phyloP scores from a whole-genome alignment of 2,329 filamentous ascomycete genomes.

The Fusarium nanum region DNA sequence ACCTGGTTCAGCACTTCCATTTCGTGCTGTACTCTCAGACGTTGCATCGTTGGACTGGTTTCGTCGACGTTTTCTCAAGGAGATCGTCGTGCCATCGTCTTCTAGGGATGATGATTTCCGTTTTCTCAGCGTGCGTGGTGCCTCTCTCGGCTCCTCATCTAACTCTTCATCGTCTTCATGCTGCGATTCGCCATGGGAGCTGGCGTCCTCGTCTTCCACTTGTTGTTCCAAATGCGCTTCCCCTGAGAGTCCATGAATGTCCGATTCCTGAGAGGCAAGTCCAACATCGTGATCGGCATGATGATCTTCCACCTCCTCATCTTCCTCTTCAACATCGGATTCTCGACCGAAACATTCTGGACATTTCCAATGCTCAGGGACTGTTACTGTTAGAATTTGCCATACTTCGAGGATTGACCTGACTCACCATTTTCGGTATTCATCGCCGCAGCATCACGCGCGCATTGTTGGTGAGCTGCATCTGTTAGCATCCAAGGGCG shows the following conservation, averaged over 20 bases:
- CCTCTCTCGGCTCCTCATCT: constrained; percentile 56
- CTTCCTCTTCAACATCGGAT: constrained; percentile 49
- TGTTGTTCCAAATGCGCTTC: constrained; percentile 19
- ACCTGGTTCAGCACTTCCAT: constrained; percentile 46
- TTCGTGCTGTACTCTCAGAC: constrained; percentile 51
- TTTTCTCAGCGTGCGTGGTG: constrained; percentile 82
- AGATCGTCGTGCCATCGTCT: constrained; percentile 65
- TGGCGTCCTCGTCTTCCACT: constrained; percentile 22
- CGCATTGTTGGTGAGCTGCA: constrained; percentile 91
- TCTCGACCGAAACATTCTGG: constrained; percentile 58
- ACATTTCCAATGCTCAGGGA: constrained; percentile 62
- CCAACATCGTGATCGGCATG: constrained; percentile 40
- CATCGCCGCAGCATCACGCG: constrained; percentile 69
- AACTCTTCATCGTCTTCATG: constrained; percentile 18
- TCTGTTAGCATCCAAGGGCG: constrained; percentile 53
- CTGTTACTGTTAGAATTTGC: constrained; percentile 47
- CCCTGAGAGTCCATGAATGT: constrained; percentile 29
- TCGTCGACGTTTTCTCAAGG: constrained; percentile 65
- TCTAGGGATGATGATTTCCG: constrained; percentile 82
- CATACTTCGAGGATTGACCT: neutral
- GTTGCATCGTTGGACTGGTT: constrained; percentile 59
- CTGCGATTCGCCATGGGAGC: constrained; percentile 27
- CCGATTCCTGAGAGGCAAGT: constrained; percentile 46
- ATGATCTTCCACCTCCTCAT: constrained; percentile 45
- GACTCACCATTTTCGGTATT: constrained; percentile 50